Percentiles rank a stretch among this genome's conserved stretches.
Conservation (phyloP, 345 rosid species). For the Aurinia saxatilis region DNA sequence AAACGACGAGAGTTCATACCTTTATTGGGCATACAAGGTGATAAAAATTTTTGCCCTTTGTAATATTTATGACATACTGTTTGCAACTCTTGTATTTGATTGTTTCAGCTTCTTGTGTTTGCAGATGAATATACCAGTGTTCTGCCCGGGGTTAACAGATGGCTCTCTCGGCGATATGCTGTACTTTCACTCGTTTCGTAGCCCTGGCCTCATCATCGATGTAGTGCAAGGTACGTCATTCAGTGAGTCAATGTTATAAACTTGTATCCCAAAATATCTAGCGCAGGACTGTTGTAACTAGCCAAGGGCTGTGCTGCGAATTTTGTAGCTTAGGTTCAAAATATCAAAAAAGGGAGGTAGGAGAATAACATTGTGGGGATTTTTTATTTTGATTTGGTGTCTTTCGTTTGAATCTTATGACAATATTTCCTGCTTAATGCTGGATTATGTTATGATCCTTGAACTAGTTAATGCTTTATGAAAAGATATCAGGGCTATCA, state of each 20-base stretch:
- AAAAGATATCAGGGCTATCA: conserved; percentile 77
- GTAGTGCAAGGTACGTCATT: conserved; percentile 55
- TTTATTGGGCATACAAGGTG: conserved; percentile 95
- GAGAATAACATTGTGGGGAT: too few relatives aligned
- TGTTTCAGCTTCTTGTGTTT: neutral
- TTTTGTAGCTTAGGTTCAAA: too few relatives aligned
- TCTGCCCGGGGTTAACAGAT: conserved; percentile 92
- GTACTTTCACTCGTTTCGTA: conserved; percentile 77
- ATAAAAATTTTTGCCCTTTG: neutral
- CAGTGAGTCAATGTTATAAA: neutral
- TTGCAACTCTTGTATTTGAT: neutral
- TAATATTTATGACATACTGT: neutral
- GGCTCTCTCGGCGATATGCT: conserved; percentile 97
- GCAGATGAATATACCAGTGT: conserved; percentile 87
- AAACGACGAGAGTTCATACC: conserved; percentile 73
- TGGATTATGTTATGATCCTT: neutral
- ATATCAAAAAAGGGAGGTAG: too few relatives aligned
- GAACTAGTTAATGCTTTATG: conserved; percentile 2
- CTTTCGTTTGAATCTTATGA: too few relatives aligned
- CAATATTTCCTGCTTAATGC: too few relatives aligned
- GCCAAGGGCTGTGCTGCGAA: too few relatives aligned
- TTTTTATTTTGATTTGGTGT: too few relatives aligned
- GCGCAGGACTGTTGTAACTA: too few relatives aligned
- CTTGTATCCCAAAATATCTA: neutral
- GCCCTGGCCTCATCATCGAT: conserved; percentile 56